phyloP scores from a whole-genome alignment of 208 protist species.

The Sergeia podlipaevii region DNA sequence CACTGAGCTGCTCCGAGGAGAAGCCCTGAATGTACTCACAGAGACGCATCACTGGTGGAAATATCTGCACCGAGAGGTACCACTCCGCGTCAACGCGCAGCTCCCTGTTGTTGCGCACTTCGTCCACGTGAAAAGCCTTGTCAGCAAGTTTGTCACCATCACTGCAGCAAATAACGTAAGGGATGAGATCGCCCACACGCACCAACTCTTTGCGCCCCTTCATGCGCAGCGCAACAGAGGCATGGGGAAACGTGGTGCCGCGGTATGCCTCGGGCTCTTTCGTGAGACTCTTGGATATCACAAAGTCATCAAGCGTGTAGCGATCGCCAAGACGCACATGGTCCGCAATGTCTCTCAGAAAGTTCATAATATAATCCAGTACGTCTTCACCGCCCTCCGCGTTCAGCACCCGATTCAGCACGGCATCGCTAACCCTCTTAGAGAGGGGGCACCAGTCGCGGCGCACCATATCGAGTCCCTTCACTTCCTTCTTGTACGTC shows the following conservation, averaged over 20 bases:
- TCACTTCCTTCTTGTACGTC: slow-evolving; percentile 89
- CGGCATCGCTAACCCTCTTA: slow-evolving; percentile 88
- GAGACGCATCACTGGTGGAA: slow-evolving; percentile 93
- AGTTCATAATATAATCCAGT: slow-evolving; percentile 92
- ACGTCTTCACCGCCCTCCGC: slow-evolving; percentile 76
- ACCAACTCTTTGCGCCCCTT: slow-evolving; percentile 88
- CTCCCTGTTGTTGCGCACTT: slow-evolving; percentile 56
- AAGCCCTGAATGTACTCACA: slow-evolving; percentile 93
- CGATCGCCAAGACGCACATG: slow-evolving; percentile 57
- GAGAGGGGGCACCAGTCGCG: slow-evolving; percentile 99
- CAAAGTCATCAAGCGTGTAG: slow-evolving; percentile 91
- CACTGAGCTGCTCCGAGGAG: slow-evolving; percentile 68
- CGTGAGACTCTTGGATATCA: slow-evolving; percentile 97
- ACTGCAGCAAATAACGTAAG: slow-evolving; percentile 94
- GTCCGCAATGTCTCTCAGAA: slow-evolving; percentile 81
- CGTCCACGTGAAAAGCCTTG: slow-evolving; percentile 86
- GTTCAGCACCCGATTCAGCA: slow-evolving; percentile 94
- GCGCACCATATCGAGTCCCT: slow-evolving; percentile 99
- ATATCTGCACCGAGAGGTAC: slow-evolving; percentile 94
- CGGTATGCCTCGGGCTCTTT: slow-evolving; percentile 97
- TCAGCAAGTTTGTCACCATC: slow-evolving; percentile 53
- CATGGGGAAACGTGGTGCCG: slow-evolving; percentile 92
- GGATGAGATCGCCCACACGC: slow-evolving; percentile 94
- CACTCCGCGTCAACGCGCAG: slow-evolving; percentile 92
- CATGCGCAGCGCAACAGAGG: slow-evolving; percentile 92